Evolutionary conservation across 1,284 basidiomycete species (phyloP).

Genomic region (Ganoderma sp.): DNA sequence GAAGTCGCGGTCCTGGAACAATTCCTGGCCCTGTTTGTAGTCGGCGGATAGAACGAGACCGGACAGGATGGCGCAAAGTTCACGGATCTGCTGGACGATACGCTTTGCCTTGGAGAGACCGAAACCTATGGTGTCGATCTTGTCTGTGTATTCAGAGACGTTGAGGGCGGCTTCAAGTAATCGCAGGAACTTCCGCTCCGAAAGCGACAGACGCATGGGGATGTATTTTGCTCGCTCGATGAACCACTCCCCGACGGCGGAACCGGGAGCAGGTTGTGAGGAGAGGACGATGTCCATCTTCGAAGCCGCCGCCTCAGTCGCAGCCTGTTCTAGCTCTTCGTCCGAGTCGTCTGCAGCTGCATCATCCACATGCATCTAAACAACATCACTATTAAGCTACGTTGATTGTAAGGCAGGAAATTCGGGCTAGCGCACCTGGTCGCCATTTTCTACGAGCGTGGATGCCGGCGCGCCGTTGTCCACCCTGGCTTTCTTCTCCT

Average conservation of each 20-base stretch:
- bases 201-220: constrained; percentile 71
- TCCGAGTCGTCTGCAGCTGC: constrained; percentile 58
- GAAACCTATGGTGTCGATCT: constrained; percentile 78
- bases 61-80: constrained; percentile 82
- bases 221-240: constrained; percentile 78
- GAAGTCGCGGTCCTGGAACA: constrained; percentile 80
- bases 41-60: constrained; percentile 79
- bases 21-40: constrained; percentile 83
- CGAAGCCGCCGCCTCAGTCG: constrained; percentile 42
- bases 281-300: constrained; percentile 45
- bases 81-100: constrained; percentile 81
- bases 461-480: constrained; percentile 34
- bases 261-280: constrained; percentile 58
- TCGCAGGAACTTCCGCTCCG: constrained; percentile 79
- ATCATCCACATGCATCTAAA: constrained; percentile 56
- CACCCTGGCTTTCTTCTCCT: constrained; percentile 36
- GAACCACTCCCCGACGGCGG: constrained; percentile 79
- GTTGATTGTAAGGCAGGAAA: neutral
- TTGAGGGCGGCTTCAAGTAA: constrained; percentile 79
- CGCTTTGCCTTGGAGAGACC: constrained; percentile 78
- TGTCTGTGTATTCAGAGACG: constrained; percentile 86
- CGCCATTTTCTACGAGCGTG: constrained; percentile 30
- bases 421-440: constrained; percentile 34
- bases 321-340: constrained; percentile 44
- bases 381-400: constrained; percentile 5